phyloP scores from a whole-genome alignment of 441 rosid species.

The Isatis lusitanica region DNA sequence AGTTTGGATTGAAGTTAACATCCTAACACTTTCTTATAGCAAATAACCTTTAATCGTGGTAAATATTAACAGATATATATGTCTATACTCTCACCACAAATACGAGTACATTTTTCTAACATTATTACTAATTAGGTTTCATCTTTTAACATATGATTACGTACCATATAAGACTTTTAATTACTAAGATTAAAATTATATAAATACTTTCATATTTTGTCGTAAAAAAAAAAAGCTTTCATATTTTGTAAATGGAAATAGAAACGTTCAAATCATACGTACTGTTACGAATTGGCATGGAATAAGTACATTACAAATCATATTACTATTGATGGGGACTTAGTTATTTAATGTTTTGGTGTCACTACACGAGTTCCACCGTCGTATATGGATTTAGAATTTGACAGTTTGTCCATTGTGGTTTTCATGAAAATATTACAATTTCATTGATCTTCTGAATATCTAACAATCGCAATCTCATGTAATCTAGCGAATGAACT shows the following conservation, averaged over 20 bases:
- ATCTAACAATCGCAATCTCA: background rate
- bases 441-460: background rate
- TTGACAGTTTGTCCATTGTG: background rate
- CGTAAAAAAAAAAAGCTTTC: no score
- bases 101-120: background rate
- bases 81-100: background rate
- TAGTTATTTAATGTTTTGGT: background rate
- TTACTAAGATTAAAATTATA: background rate
- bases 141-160: background rate
- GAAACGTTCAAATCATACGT: background rate
- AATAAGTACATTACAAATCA: background rate
- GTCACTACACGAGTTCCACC: background rate
- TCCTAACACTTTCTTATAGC: background rate
- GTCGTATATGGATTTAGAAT: background rate
- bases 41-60: background rate
- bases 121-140: background rate
- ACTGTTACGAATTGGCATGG: background rate
- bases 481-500: background rate
- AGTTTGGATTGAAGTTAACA: background rate
- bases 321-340: background rate
- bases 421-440: background rate
- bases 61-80: background rate
- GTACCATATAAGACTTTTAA: no score
- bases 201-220: background rate
- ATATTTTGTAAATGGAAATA: background rate